Evolutionary conservation across 176 grass and related monocot species (phyloP), one percentile per base, ranked within the genome.

Genomic region (Tillandsia leiboldiana): DNA sequence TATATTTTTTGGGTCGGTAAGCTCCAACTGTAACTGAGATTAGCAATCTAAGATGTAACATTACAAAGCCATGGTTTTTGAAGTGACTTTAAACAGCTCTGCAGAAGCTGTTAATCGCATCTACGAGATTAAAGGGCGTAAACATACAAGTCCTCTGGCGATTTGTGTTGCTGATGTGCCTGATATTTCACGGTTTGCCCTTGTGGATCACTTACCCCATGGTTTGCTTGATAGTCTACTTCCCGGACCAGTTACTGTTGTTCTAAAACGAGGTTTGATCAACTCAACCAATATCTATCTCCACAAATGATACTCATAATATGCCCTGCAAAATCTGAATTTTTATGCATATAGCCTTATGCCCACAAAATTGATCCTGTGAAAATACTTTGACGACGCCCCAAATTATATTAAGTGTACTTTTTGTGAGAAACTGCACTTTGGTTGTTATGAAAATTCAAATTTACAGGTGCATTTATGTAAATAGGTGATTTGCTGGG

Each of bases 91-190:
- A 90, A 57, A 48, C 89, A 99, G 94, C 75, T 99, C 94, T 81
- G 79, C 81, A 51, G 86, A 81, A 70, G 89, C 89, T 65, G 82
- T 93, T 49, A 93, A 92, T 54, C 73, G 63, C 68, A 99, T 99
- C 54, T 99, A 93, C 72, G 84, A 92, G 65, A 99, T 93, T 67
- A 99, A 99, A 93, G 94, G 94, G 13, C 89, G 89, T 28, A 66
- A 80, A 24, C 82, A 90, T 62, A 90, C 87, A 48, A 86, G 77
- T 47, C 94, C 94, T 74, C 70, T 99, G 63, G 89, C 94, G 51
- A 90, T 99, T 67, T 99, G 82, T 83, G 89, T 90, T 82, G 89
- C 82, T 75, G 94, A 90, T 81, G 89, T 93, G 15, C 81, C 77
- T 59, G 84, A 90, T 73, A 87, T 93, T 78, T 80, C 89, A 52